These are phyloP conservation scores for Penicillium carneum DNA, from an alignment of 2,329 filamentous ascomycete genomes.

Conservation along the genomic window DNA sequence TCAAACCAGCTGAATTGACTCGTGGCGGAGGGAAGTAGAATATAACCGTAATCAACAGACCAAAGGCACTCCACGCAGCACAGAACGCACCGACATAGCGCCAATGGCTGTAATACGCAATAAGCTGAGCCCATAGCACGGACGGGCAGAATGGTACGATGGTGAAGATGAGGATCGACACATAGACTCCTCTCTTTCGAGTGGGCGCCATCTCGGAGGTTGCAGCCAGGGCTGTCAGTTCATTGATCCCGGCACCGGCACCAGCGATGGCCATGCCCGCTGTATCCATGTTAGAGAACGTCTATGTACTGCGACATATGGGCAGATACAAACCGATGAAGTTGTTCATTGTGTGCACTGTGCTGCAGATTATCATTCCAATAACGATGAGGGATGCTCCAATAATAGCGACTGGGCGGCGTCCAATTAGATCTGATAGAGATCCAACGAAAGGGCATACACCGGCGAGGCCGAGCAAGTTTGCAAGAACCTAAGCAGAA, in stretches of 20 bases:
- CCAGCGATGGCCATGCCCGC: conserved; percentile 67
- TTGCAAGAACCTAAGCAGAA: conserved; percentile 53
- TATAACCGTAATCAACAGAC: conserved; percentile 51
- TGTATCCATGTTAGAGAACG: conserved; percentile 32
- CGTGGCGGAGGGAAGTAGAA: conserved; percentile 58
- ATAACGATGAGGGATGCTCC: conserved; percentile 63
- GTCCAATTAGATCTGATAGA: conserved; percentile 69
- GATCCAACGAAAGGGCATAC: conserved; percentile 71
- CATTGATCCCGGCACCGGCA: conserved; percentile 70
- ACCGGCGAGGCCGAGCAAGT: conserved; percentile 63
- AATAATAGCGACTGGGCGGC: conserved; percentile 65
- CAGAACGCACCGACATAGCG: conserved; percentile 54
- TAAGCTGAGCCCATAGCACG: conserved; percentile 67
- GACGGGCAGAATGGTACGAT: conserved; percentile 69
- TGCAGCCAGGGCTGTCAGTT: conserved; percentile 71
- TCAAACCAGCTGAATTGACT: conserved; percentile 50
- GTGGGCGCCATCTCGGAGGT: conserved; percentile 73
- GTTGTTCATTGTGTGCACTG: conserved; percentile 65
- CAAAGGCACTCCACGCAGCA: conserved; percentile 53
- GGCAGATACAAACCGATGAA: conserved; percentile 63
- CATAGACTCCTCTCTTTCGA: conserved; percentile 68
- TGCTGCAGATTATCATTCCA: conserved; percentile 67
- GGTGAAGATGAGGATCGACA: conserved; percentile 66
- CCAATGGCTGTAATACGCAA: conserved; percentile 56
- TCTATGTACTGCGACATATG: background rate